Conservation (phyloP, 2,329 filamentous ascomycete species). For the Colletotrichum tofieldiae region DNA sequence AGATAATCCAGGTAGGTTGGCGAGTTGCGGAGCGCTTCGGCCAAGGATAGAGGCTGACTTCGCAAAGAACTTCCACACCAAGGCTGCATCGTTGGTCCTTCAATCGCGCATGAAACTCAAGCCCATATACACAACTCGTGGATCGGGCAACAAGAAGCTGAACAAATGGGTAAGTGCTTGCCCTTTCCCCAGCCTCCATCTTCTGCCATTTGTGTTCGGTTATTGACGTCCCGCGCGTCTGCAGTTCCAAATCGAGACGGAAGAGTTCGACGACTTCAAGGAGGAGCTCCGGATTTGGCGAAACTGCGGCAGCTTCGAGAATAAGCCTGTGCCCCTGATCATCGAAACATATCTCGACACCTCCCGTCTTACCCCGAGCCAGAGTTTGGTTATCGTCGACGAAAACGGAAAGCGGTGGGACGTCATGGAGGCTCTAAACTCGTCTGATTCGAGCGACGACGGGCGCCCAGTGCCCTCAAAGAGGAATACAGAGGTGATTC, state of each 20-base stretch:
- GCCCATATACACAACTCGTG: constrained; percentile 65
- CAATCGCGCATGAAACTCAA: constrained; percentile 83
- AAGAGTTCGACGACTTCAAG: constrained; percentile 90
- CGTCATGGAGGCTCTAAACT: constrained; percentile 85
- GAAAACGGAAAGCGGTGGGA: constrained; percentile 94
- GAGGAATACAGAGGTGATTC: constrained; percentile 80
- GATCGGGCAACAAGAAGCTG: constrained; percentile 68
- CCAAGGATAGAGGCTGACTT: constrained; percentile 9
- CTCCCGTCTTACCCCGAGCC: constrained; percentile 83
- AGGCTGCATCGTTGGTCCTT: constrained; percentile 87
- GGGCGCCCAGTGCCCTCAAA: constrained; percentile 52
- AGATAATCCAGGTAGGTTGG: constrained; percentile 85
- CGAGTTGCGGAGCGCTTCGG: neutral
- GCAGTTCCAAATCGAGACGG: constrained; percentile 95
- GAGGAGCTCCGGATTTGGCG: constrained; percentile 89
- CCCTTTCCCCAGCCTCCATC: neutral
- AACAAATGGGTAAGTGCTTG: constrained; percentile 86
- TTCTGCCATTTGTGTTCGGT: neutral
- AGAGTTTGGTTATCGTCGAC: constrained; percentile 90
- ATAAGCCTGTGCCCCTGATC: constrained; percentile 85
- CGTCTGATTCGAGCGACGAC: constrained; percentile 69
- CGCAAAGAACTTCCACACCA: constrained; percentile 88
- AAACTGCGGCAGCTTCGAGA: constrained; percentile 78
- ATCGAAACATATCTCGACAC: constrained; percentile 93
- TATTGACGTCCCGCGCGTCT: constrained; percentile 5